These are phyloP conservation scores for Annona cherimola DNA, from an alignment of 164 flowering plant species.

Conservation along the genomic window DNA sequence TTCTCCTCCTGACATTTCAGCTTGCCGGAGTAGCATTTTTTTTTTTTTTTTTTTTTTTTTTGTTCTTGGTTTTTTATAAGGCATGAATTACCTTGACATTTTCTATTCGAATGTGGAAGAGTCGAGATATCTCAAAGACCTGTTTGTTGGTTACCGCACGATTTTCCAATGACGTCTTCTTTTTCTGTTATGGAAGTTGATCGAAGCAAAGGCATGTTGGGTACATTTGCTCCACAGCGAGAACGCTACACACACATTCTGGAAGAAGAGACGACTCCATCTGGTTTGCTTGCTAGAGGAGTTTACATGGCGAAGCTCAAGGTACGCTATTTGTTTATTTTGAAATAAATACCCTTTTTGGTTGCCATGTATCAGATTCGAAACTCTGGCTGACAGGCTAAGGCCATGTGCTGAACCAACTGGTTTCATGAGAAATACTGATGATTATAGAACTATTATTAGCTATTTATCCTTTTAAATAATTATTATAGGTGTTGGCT, in stretches of 20 bases:
- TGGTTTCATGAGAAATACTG: no score
- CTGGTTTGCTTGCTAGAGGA: conserved; percentile 72
- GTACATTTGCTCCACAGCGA: conserved; percentile 70
- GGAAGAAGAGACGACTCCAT: conserved; percentile 73
- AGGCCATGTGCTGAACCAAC: background rate
- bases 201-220: conserved; percentile 74
- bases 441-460: no score
- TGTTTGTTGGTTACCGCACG: no score
- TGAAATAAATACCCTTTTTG: background rate
- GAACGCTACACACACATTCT: conserved; percentile 52
- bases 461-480: background rate
- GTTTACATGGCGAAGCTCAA: conserved; percentile 58
- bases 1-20: no score
- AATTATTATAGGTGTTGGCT: background rate
- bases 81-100: background rate
- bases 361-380: background rate
- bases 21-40: no score
- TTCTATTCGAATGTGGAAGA: background rate
- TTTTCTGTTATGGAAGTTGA: conserved; percentile 39
- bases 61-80: background rate
- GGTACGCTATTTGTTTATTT: conserved; percentile 21
- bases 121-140: no score
- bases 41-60: no score
- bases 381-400: background rate
- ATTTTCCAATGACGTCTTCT: conserved; percentile 2